Conservation (phyloP, 1,284 basidiomycete genomes). For the Lignosus rhinocerotis region DNA sequence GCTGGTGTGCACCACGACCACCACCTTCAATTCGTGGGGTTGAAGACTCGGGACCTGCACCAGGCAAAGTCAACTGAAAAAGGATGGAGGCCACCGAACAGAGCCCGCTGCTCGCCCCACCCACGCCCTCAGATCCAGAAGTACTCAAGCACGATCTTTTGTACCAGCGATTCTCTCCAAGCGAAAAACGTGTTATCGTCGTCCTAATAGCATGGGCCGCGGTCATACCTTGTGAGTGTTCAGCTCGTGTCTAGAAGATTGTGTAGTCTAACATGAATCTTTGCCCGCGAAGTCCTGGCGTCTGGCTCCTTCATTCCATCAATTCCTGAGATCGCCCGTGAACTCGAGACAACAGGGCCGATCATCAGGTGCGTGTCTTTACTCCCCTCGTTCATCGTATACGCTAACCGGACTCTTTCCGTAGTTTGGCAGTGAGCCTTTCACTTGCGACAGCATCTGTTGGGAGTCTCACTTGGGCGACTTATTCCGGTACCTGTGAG, state of each 20-base stretch:
- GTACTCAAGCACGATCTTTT: conserved; percentile 23
- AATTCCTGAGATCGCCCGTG: conserved; percentile 64
- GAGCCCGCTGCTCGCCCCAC: conserved; percentile 17
- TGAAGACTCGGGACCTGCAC: not conserved
- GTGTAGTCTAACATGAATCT: not conserved
- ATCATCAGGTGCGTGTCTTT: conserved; percentile 51
- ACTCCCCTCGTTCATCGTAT: not conserved
- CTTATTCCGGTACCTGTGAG: conserved; percentile 54
- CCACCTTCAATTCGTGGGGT: not conserved
- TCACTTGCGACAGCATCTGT: conserved; percentile 45
- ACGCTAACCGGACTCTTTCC: conserved; percentile 7
- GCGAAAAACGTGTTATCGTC: conserved; percentile 49
- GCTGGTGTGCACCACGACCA: not conserved
- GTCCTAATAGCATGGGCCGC: conserved; percentile 53
- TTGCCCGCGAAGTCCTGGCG: conserved; percentile 53
- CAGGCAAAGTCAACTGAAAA: too few relatives aligned
- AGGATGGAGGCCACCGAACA: conserved; percentile 19
- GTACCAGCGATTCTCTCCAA: conserved; percentile 25
- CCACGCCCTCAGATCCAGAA: conserved; percentile 9
- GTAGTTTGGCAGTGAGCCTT: conserved; percentile 45
- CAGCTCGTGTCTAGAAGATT: not conserved
- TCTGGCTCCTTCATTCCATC: conserved; percentile 69
- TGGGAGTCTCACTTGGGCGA: conserved; percentile 53
- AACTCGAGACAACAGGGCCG: conserved; percentile 54
- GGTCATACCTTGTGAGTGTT: conserved; percentile 48